Base-by-base conservation (phyloP, 371 early-diverging fungal genomes). In the Mucor sp. region DNA sequence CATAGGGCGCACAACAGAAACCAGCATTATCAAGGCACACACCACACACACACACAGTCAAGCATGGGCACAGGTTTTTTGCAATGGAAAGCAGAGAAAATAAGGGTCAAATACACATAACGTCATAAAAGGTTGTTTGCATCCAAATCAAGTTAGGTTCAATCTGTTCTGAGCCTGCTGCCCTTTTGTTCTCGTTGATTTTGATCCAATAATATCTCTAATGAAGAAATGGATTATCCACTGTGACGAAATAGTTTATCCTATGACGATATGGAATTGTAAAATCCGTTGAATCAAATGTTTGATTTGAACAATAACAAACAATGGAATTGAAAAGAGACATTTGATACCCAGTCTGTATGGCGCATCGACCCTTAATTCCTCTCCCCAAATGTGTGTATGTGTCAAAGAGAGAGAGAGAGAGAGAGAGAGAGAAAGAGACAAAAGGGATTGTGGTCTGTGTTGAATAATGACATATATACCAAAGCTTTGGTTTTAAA, bases 111-210 rank as follows among this genome's bases (percentile, higher is more conserved):
- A 50, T 23, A 50, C 50, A 50, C 50, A 50, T 50, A 47, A 50
- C 63, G 32, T 62, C 50, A 62, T 62, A 62, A 62, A 33, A 47
- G 25, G 50, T 62, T 35, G 32, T 25, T 50, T 21, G 5, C 21
- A 32, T 32, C 65, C 30, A 65, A 65, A 58, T 58, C 41, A 4
- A 32, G 65, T 58, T 65, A 65, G 65, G 8, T n/a, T 28, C 53
- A 53, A 48, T n/a, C 21, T 50, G 62, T 30, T 55, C 73, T 15
- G 74, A 76, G 47, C 50, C 76, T 48, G 74, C 76, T 32, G 62
- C 62, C 21, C 32, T 66, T 41, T 67, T 68, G 14, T 78, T 47
- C 19, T 30, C 8, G 19, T n/a, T 48, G 48, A 9, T n/a, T 48
- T 6, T 48, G n/a, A 48, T 23, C 50, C 50, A 50, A 50, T 50